phyloP scores from a whole-genome alignment of 116 monocot species.

The Papilionanthe hybrid region DNA sequence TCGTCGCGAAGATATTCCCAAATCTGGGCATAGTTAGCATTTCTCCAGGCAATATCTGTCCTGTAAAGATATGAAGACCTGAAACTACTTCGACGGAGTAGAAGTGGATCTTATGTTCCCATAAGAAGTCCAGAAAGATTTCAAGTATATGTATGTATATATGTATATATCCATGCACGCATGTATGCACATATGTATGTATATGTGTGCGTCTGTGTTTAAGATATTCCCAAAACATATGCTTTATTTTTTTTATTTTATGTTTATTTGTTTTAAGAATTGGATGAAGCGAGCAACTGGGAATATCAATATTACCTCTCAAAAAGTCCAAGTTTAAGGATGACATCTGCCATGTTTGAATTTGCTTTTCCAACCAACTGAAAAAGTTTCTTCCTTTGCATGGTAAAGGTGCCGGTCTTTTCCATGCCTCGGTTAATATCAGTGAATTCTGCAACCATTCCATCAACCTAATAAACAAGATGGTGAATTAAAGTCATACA shows the following conservation, averaged over 20 bases:
- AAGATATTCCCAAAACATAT: no score
- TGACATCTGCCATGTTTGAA: conserved; percentile 85
- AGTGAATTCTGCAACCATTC: conserved; percentile 92
- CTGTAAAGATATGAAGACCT: conserved; percentile 14
- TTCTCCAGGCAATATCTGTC: conserved; percentile 86
- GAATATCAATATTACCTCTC: conserved; percentile 52
- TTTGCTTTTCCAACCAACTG: conserved; percentile 90
- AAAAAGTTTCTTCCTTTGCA: conserved; percentile 92
- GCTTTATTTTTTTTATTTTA: no score
- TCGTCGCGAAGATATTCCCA: conserved; percentile 81
- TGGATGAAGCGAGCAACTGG: neutral
- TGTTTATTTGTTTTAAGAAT: neutral
- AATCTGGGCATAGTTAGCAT: conserved; percentile 78
- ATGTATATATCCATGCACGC: no score
- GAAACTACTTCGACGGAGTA: neutral
- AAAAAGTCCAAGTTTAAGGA: conserved; percentile 83
- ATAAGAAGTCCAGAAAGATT: no score
- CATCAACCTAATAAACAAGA: conserved; percentile 75
- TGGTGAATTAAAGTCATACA: conserved; percentile 5
- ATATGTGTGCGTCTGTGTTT: no score
- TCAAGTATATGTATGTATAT: no score
- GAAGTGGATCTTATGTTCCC: neutral
- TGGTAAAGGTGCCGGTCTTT: conserved; percentile 88
- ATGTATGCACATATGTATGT: no score
- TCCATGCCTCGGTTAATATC: conserved; percentile 86